Evolutionary conservation across 495 filamentous ascomycete genomes (phyloP), one percentile per base, ranked within the genome.

Genomic region (Annulohypoxylon maeteangense): DNA sequence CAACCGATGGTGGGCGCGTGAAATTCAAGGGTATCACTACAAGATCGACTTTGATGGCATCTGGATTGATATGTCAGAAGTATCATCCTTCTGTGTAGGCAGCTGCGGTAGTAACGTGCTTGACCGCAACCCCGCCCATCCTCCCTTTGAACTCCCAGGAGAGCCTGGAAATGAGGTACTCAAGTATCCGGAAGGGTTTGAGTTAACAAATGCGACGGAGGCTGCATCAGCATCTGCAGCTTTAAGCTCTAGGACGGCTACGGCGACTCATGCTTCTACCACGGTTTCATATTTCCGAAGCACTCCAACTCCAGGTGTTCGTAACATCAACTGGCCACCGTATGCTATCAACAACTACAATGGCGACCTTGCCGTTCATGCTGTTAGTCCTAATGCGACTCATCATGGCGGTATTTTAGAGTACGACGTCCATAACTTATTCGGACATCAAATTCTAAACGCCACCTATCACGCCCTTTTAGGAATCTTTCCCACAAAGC

Each of bases 21-120:
- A 93, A 78, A 80, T 95, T 62, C 76, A 81, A 1, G 80, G 72
- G 1, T 92, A 87, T 82, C 84, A 86, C 55, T 76, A 85, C 32
- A 88, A 92, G 40, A 68, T 93, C 8, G 71, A 76, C 84, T 93
- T 94, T 65, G 93, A 97, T 76, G 94, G 90, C 5, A 87, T 95
- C 40, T 97, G 93, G 93, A 95, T 95, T 51, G 92, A 94, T 68
- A 93, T 94, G 91, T 92, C 90, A 44, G 92, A 94, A 75, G 89
- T 89, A 1, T 89, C 91, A 16, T 93, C 91, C 0, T 95, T 95
- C 85, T 95, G 93, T 67, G 86, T 91, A 11, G 93, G 93, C 5
- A 90, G 87, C 74, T 95, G 92, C 66, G 92, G 93, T 25, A 87
- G 84, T 32, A 81, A 81, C 1, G 92, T 93, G 58, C 77, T 93